Evolutionary conservation across 768 basidiomycete genomes (phyloP).

Genomic region (Pleurotus tuoliensis): DNA sequence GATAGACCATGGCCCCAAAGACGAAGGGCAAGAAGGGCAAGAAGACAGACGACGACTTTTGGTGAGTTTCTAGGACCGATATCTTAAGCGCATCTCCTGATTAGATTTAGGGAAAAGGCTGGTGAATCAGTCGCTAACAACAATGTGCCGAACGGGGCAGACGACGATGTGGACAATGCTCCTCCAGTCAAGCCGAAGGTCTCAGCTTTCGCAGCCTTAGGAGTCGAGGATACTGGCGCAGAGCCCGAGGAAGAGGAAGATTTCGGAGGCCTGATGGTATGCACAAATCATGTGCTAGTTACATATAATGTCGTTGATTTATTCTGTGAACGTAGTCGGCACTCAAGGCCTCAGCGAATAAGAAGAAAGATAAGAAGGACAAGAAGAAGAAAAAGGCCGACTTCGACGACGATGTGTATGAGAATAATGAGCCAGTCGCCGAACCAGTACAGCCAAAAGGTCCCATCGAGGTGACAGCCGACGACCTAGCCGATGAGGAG

Average conservation of each 20-base stretch:
- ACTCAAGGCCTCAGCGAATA: slow-evolving; percentile 51
- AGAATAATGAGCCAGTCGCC: slow-evolving; percentile 17
- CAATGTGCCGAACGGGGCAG: slow-evolving; percentile 24
- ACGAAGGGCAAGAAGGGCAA: slow-evolving; percentile 88
- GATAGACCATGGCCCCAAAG: slow-evolving; percentile 46
- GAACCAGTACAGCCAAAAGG: slow-evolving; percentile 28
- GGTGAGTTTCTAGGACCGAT: slow-evolving; percentile 41
- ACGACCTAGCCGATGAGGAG: slow-evolving; percentile 72
- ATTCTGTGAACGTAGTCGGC: slow-evolving; percentile 42
- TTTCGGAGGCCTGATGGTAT: slow-evolving; percentile 75
- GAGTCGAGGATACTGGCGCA: slow-evolving; percentile 36
- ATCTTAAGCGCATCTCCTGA: slow-evolving; percentile 11
- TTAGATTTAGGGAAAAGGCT: slow-evolving; percentile 52
- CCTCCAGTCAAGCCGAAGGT: slow-evolving; percentile 31
- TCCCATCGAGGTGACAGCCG: slow-evolving; percentile 56
- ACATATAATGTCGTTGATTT: slow-evolving; percentile 6
- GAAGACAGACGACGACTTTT: slow-evolving; percentile 79
- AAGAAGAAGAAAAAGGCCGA: slow-evolving; percentile 51
- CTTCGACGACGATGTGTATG: slow-evolving; percentile 26
- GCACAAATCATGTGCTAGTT: slow-evolving; percentile 18
- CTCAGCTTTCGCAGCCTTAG: slow-evolving; percentile 49
- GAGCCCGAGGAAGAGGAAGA: slow-evolving; percentile 58
- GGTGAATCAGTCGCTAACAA: slow-evolving; percentile 53
- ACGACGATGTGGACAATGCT: slow-evolving; percentile 36
- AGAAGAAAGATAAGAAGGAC: slow-evolving; percentile 55